Evolutionary conservation across 495 filamentous ascomycete species (phyloP).

Genomic region (Aspergillus haitiensis): DNA sequence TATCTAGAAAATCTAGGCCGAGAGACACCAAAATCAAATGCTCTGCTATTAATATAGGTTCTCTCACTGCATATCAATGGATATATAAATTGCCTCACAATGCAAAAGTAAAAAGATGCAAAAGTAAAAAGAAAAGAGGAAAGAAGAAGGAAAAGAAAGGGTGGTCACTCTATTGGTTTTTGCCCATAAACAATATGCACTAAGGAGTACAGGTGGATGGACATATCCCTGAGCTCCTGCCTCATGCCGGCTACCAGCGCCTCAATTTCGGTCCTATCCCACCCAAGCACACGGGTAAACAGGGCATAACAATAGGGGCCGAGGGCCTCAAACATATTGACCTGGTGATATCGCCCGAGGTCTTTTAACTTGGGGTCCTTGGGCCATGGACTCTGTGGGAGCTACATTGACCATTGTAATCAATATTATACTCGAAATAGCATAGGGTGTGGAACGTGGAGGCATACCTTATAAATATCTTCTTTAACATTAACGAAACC

Average conservation of each 20-base stretch:
- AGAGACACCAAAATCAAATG: too few species aligned
- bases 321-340: constrained; percentile 51
- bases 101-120: neutral
- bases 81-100: neutral
- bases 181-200: constrained; percentile 44
- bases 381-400: constrained; percentile 54
- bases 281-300: constrained; percentile 57
- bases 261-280: constrained; percentile 53
- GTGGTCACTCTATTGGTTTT: constrained; percentile 21
- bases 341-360: constrained; percentile 47
- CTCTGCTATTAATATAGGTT: too few species aligned
- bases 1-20: too few species aligned
- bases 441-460: constrained; percentile 2
- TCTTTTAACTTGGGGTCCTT: constrained; percentile 53
- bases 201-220: constrained; percentile 47
- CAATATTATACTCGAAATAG: neutral
- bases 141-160: neutral
- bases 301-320: constrained; percentile 51
- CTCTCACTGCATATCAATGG: neutral
- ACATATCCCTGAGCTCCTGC: constrained; percentile 52
- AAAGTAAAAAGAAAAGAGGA: neutral
- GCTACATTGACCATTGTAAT: constrained; percentile 6
- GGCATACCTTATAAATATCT: constrained; percentile 40
- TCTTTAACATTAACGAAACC: constrained; percentile 57
- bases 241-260: constrained; percentile 53